These are phyloP conservation scores for Inga oerstediana DNA, from an alignment of 306 rosid genomes.

Conservation along the genomic window DNA sequence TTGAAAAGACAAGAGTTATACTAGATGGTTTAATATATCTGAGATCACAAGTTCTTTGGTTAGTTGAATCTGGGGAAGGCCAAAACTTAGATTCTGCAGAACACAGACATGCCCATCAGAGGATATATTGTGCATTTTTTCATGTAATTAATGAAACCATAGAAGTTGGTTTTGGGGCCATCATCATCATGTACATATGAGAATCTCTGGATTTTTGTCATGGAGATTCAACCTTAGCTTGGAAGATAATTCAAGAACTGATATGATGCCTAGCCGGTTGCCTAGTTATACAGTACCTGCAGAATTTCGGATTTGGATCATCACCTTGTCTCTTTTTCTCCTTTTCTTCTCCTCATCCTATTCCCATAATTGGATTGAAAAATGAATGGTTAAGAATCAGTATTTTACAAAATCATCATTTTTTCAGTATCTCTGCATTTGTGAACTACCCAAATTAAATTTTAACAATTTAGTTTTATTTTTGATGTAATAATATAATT, in stretches of 20 bases:
- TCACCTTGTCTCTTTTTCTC: too few relatives aligned
- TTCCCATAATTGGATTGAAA: too few relatives aligned
- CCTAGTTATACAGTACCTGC: background rate
- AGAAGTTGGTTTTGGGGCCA: background rate
- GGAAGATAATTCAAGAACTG: constrained; percentile 15
- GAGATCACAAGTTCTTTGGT: background rate
- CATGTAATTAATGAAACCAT: too few relatives aligned
- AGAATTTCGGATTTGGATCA: background rate
- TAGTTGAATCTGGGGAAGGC: background rate
- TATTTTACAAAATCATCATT: too few relatives aligned
- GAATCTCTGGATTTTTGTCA: background rate
- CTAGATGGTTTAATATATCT: constrained; percentile 20
- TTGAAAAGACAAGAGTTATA: constrained; percentile 45
- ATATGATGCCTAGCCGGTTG: background rate
- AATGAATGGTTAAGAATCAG: too few relatives aligned
- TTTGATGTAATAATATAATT: too few relatives aligned
- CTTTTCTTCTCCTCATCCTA: too few relatives aligned
- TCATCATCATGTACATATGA: background rate
- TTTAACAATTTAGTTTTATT: too few relatives aligned
- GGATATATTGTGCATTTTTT: background rate
- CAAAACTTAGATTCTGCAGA: background rate
- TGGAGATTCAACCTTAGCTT: constrained; percentile 5
- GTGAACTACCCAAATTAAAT: too few relatives aligned
- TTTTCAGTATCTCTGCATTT: too few relatives aligned
- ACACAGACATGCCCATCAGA: constrained; percentile 10